These are phyloP conservation scores for Chrysanthemum seticuspe DNA, from an alignment of 129 eudicot species.

Conservation along the genomic window DNA sequence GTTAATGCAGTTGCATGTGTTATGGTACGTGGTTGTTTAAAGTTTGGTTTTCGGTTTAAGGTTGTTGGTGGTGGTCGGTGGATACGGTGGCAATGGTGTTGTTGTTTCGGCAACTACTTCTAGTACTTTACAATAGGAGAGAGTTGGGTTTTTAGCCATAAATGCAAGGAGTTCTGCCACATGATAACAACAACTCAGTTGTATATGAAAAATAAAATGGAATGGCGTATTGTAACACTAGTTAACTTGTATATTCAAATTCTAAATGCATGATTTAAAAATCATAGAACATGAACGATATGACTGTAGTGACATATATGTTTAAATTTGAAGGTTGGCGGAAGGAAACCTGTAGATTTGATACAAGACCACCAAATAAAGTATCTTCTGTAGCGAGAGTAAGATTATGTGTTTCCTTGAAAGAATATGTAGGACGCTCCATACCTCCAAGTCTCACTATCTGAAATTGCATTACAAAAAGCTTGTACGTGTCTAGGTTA, in stretches of 20 bases:
- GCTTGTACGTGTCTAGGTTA: too few relatives aligned
- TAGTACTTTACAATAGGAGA: conserved; percentile 83
- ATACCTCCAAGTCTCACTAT: too few relatives aligned
- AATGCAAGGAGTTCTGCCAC: conserved; percentile 92
- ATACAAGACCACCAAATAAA: conserved; percentile 37
- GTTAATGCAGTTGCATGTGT: conserved; percentile 15
- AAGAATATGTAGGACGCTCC: too few relatives aligned
- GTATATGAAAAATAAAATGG: too few relatives aligned
- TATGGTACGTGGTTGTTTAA: conserved; percentile 13
- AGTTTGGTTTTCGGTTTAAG: conserved; percentile 7
- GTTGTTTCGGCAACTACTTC: conserved; percentile 98
- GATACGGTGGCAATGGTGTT: conserved; percentile 52
- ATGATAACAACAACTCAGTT: conserved; percentile 26
- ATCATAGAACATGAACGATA: conserved; percentile 1
- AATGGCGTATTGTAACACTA: too few relatives aligned
- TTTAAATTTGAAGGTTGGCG: conserved; percentile 20
- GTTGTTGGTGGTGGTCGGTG: conserved; percentile 9
- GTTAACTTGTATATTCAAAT: too few relatives aligned
- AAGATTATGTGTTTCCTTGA: too few relatives aligned
- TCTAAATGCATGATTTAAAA: not conserved
- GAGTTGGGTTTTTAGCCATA: conserved; percentile 74
- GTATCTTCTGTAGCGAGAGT: too few relatives aligned
- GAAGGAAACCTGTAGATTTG: conserved; percentile 80
- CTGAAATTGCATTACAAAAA: too few relatives aligned
- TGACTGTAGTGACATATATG: not conserved